A percentile compares a stretch with the other conserved stretches of the same genome.
phyloP scores from a whole-genome alignment of 1,284 basidiomycete species.

The Ceratobasidium theobromae region DNA sequence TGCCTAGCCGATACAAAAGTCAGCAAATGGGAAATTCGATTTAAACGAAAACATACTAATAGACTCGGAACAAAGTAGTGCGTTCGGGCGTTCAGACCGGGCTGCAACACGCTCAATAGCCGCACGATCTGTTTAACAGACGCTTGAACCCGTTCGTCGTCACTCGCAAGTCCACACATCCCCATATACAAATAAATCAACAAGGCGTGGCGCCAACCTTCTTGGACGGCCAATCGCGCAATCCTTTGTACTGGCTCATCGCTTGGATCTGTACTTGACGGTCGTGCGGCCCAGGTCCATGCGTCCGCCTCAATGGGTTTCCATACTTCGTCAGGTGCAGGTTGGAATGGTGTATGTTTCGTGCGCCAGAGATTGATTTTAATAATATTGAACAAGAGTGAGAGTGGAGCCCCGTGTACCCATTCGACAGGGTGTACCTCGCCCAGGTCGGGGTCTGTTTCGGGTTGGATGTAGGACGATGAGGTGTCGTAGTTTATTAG shows the following conservation, averaged over 20 bases:
- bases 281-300: neutral
- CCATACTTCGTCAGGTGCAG: neutral
- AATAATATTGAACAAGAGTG: neutral
- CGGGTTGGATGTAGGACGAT: neutral
- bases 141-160: slow-evolving; percentile 18
- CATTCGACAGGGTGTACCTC: neutral
- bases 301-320: neutral
- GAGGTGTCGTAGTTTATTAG: slow-evolving; percentile 19
- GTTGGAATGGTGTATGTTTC: neutral
- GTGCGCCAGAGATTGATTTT: slow-evolving; percentile 20
- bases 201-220: slow-evolving; percentile 7
- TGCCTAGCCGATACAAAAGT: too few species aligned
- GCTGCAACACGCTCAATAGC: neutral
- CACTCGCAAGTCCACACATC: slow-evolving; percentile 6
- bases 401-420: neutral
- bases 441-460: neutral
- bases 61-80: too few species aligned
- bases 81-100: slow-evolving; percentile 2
- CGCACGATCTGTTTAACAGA: slow-evolving; percentile 10
- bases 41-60: too few species aligned
- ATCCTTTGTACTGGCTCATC: slow-evolving; percentile 5
- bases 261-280: neutral
- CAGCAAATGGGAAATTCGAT: too few species aligned
- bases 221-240: neutral
- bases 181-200: slow-evolving; percentile 29